Evolutionary conservation across 768 basidiomycete species (phyloP), one percentile per base, ranked within the genome.

Genomic region (Hydnomerulius pinastri): DNA sequence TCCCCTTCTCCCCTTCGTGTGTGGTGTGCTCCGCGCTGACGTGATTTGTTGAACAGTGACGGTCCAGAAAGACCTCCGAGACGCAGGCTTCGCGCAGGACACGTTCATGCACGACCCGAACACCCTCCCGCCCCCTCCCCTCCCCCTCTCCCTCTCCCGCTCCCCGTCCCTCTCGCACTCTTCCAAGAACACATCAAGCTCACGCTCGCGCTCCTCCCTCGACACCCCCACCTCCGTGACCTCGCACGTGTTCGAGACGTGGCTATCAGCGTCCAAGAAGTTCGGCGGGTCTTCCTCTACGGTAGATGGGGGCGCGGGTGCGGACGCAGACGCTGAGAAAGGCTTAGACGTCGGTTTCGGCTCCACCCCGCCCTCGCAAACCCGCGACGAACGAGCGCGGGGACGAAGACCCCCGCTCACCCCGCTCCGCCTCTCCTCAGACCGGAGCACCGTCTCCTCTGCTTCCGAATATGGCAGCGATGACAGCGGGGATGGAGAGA

Each of bases 61-160:
- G 7, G 59, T 62, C 29, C 54, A 61, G 50, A 39, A 18, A 43
- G 39, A 42, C 5, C 56, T 62, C 9, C 56, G 37, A 41, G 48
- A 41, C 11, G 24, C 59, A 10, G 61, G 61, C 20, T 62, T 62
- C 35, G 27, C 60, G 15, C 42, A 32, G 13, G 60, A 60, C 32
- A 53, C 42, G 6, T 60, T 61, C 46, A 28, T 38, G 11, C 30
- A 50, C 9, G 27, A 48, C 6, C 46, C 43, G 12, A 30, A 6
- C 37, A 24, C 17, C 18, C 25, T 8, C 8, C 20, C 27, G 12
- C 18, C 7, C 7, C 24, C 20, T 36, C 15, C n/a, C 10, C 7
- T 18, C 21, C 23, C 6, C 24, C 12, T 18, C 6, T 23, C 21
- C 32, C 18, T 7, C 12, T 23, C 8, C 30, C 25, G 21, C 20